A percentile compares a stretch with the other conserved stretches of the same genome.
Evolutionary conservation across 441 rosid species (phyloP).

Genomic region (Dalechampia spathulata): DNA sequence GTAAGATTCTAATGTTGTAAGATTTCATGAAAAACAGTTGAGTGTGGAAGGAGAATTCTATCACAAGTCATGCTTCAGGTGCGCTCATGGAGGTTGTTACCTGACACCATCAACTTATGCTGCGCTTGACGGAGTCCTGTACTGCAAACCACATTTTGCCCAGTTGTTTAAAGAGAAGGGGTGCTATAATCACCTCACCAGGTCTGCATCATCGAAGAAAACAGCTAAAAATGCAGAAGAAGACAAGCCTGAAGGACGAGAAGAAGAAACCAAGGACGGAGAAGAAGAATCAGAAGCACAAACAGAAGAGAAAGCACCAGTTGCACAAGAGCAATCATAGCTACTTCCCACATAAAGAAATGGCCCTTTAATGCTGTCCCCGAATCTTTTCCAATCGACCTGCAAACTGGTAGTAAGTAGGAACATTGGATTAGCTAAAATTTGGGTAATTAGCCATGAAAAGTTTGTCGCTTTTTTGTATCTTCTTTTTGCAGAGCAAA

Average conservation of each 20-base stretch:
- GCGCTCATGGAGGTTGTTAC: constrained; percentile 75
- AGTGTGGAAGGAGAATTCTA: constrained; percentile 73
- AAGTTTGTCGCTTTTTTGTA: no score
- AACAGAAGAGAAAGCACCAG: background rate
- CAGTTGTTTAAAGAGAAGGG: constrained; percentile 85
- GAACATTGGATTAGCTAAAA: no score
- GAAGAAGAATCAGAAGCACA: constrained; percentile 2
- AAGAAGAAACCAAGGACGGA: background rate
- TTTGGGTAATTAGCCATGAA: no score
- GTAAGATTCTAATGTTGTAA: no score
- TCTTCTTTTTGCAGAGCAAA: no score
- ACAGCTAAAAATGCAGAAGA: background rate
- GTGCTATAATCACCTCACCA: constrained; percentile 54
- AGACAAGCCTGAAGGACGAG: constrained; percentile 6
- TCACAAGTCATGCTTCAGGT: constrained; percentile 84
- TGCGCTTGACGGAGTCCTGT: constrained; percentile 64
- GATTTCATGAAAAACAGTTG: no score
- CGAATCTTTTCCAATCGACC: no score
- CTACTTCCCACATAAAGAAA: background rate
- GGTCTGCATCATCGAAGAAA: constrained; percentile 22
- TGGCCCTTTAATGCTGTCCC: background rate
- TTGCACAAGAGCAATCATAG: constrained; percentile 5
- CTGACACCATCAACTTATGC: constrained; percentile 83
- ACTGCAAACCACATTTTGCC: constrained; percentile 82
- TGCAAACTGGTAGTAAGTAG: no score